phyloP scores from a whole-genome alignment of 2,329 filamentous ascomycete species.

The Bimuria novae-zelandiae region DNA sequence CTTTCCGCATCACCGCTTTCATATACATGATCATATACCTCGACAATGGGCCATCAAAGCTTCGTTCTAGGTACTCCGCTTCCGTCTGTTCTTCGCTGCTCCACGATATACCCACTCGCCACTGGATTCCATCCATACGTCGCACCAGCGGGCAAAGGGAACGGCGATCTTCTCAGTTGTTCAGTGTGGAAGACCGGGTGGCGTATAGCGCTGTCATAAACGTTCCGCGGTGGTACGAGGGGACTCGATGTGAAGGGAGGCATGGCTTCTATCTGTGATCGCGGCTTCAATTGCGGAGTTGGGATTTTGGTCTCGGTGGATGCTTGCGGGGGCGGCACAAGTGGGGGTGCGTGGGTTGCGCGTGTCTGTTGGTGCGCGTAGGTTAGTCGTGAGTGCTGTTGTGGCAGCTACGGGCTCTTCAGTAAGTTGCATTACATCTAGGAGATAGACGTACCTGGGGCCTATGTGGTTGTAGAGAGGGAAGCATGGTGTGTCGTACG shows the following conservation, averaged over 20 bases:
- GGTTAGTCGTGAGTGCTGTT: conserved; percentile 26
- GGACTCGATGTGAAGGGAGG: conserved; percentile 39
- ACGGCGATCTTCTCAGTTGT: conserved; percentile 61
- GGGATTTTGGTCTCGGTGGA: conserved; percentile 6
- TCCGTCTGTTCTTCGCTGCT: conserved; percentile 24
- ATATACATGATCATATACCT: too few relatives aligned
- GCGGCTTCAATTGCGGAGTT: conserved; percentile 28
- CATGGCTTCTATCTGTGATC: conserved; percentile 57
- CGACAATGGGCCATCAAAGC: conserved; percentile 22
- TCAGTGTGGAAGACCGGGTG: conserved; percentile 80
- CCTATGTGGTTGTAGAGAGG: conserved; percentile 46
- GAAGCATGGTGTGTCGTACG: conserved; percentile 38
- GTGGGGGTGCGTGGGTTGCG: conserved; percentile 20
- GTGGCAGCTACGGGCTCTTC: conserved; percentile 25
- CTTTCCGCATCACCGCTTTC: too few relatives aligned
- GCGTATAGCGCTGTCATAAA: conserved; percentile 62
- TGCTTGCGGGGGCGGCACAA: conserved; percentile 8
- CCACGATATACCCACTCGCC: conserved; percentile 50
- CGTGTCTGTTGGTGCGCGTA: conserved; percentile 33
- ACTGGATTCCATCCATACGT: conserved; percentile 49
- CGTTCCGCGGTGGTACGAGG: conserved; percentile 19
- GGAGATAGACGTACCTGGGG: conserved; percentile 41
- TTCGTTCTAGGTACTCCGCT: conserved; percentile 28
- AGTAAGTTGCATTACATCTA: conserved; percentile 13
- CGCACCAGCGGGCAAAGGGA: conserved; percentile 44